Evolutionary conservation across 2,329 filamentous ascomycete genomes (phyloP).

Genomic region (Botryotinia convoluta): DNA sequence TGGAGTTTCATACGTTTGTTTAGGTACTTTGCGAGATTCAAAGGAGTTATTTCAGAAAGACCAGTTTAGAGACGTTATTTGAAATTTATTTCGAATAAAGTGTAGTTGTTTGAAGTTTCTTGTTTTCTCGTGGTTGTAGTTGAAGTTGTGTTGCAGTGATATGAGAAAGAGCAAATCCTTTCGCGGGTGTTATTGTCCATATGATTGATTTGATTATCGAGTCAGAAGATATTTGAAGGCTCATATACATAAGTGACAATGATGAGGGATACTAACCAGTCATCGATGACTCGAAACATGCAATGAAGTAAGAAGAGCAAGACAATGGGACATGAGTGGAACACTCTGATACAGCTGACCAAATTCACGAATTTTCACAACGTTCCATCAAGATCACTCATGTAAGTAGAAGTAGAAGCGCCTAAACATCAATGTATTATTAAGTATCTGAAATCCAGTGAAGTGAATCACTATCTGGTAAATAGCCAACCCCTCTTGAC

Average conservation of each 20-base stretch:
- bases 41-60: not conserved
- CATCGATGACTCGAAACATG: not conserved
- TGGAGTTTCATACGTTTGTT: too few species aligned
- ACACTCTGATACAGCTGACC: not conserved
- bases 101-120: not conserved
- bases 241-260: not conserved
- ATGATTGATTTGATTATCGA: not conserved
- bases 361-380: not conserved
- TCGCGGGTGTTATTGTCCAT: not conserved
- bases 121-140: not conserved
- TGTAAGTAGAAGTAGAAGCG: not conserved
- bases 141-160: not conserved
- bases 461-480: too few species aligned
- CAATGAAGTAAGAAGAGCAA: not conserved
- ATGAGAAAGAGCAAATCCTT: not conserved
- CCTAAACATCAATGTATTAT: not conserved
- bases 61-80: fast-evolving
- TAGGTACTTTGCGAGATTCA: not conserved
- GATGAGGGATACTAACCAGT: not conserved
- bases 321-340: not conserved
- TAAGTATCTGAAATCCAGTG: not conserved
- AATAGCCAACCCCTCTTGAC: too few species aligned
- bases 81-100: not conserved
- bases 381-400: not conserved
- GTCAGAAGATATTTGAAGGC: not conserved